Evolutionary conservation across 2,329 filamentous ascomycete species (phyloP).

Genomic region (Metarhizium rileyi): DNA sequence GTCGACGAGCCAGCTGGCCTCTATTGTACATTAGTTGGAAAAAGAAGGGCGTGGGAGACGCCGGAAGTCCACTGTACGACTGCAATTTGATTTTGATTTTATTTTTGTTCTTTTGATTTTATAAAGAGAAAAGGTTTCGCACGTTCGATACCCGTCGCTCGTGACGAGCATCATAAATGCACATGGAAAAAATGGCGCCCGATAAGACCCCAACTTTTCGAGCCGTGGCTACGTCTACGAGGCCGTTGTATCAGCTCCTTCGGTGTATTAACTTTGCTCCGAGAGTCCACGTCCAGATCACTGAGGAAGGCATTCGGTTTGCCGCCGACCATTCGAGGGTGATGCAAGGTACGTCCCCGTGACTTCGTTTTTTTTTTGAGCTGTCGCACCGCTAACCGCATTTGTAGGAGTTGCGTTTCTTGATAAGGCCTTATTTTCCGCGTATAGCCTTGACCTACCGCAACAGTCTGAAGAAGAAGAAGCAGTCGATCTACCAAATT

Average conservation of each 20-base stretch:
- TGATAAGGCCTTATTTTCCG: constrained; percentile 80
- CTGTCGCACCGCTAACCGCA: neutral
- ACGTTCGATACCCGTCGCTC: constrained; percentile 1
- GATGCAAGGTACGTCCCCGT: constrained; percentile 62
- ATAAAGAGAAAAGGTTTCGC: neutral
- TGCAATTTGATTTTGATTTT: constrained; percentile 12
- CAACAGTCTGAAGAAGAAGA: constrained; percentile 25
- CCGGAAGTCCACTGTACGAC: constrained; percentile 21
- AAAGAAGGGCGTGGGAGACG: constrained; percentile 13
- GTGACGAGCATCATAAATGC: neutral
- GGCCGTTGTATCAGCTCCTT: constrained; percentile 58
- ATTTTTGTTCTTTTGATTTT: constrained; percentile 11
- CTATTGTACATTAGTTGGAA: constrained; percentile 29
- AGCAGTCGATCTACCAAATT: constrained; percentile 48
- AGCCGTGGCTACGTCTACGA: constrained; percentile 67
- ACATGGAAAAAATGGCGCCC: constrained; percentile 17
- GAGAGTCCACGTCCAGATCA: constrained; percentile 61
- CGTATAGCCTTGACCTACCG: constrained; percentile 59
- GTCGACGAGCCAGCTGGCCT: constrained; percentile 13
- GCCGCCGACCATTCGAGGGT: constrained; percentile 80
- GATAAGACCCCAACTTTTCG: constrained; percentile 50
- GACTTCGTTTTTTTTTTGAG: constrained; percentile 3
- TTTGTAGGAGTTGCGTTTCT: constrained; percentile 55
- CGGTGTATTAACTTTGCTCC: constrained; percentile 50
- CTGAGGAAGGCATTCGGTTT: constrained; percentile 76